Evolutionary conservation across 805 yeast species (phyloP).

Genomic region (Metschnikowia peoriensis): DNA sequence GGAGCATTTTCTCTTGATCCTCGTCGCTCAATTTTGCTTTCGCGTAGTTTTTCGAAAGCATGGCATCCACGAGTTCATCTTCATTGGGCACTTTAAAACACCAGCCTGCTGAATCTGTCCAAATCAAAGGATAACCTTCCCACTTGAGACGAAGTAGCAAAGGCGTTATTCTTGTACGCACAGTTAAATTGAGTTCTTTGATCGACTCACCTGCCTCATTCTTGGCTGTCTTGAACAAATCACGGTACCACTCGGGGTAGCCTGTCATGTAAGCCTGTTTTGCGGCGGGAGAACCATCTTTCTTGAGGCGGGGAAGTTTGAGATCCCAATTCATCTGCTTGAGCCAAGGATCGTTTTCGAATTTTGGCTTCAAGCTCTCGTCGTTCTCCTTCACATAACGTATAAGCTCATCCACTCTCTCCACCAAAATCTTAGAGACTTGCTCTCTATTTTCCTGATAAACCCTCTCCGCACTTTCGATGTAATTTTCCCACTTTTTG

Average conservation of each 20-base stretch:
- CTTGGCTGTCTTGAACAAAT: slow-evolving; percentile 38
- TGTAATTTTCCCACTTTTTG: slow-evolving; percentile 66
- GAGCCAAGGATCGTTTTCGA: slow-evolving; percentile 79
- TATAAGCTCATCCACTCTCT: slow-evolving; percentile 60
- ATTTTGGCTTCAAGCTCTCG: slow-evolving; percentile 27
- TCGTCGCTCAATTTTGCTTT: slow-evolving; percentile 29
- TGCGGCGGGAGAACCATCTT: slow-evolving; percentile 65
- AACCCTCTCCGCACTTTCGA: slow-evolving; percentile 62
- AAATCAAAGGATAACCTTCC: slow-evolving; percentile 79
- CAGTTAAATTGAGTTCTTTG: slow-evolving; percentile 55
- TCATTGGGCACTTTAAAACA: slow-evolving; percentile 63
- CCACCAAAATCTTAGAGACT: slow-evolving; percentile 57
- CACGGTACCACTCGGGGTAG: slow-evolving; percentile 90
- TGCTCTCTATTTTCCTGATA: slow-evolving; percentile 57
- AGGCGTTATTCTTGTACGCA: slow-evolving; percentile 75
- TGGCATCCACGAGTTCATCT: slow-evolving; percentile 27
- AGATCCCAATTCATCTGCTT: slow-evolving; percentile 86
- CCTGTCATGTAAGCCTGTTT: slow-evolving; percentile 80
- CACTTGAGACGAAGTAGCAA: slow-evolving; percentile 72
- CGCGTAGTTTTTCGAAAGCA: slow-evolving; percentile 40
- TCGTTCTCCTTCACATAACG: slow-evolving; percentile 34
- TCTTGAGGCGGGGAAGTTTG: slow-evolving; percentile 56
- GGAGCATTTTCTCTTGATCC: slow-evolving; percentile 24
- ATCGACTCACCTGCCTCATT: slow-evolving; percentile 32
- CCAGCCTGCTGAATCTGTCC: slow-evolving; percentile 87